phyloP scores from a whole-genome alignment of 2,329 filamentous ascomycete species.

The Trichoderma harzianum region DNA sequence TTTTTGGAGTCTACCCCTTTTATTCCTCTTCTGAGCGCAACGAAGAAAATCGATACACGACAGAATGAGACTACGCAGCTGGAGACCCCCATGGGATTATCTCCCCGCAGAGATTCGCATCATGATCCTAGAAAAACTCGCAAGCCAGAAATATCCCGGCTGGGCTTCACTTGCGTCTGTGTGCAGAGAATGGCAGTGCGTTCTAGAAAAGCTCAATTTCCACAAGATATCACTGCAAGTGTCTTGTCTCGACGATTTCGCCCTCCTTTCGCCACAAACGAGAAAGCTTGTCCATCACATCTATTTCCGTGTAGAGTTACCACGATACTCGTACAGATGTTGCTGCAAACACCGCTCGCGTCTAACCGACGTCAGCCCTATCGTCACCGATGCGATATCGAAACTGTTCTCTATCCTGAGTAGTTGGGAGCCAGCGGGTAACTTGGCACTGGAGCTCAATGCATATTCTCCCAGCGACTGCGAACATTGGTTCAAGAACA shows the following conservation, averaged over 20 bases:
- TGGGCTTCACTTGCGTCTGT: conserved; percentile 34
- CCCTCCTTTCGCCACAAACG: conserved; percentile 21
- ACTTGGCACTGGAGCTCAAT: conserved; percentile 34
- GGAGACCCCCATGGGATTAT: conserved; percentile 14
- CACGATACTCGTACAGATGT: conserved; percentile 24
- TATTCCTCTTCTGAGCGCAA: not conserved
- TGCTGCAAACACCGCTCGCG: conserved; percentile 18
- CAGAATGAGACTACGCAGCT: not conserved
- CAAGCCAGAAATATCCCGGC: conserved; percentile 28
- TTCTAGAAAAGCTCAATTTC: conserved; percentile 32
- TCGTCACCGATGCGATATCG: conserved; percentile 25
- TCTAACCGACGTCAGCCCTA: not conserved
- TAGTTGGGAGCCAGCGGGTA: conserved; percentile 26
- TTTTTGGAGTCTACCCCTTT: not conserved
- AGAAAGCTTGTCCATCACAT: conserved; percentile 29
- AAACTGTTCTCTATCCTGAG: conserved; percentile 32
- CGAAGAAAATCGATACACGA: not conserved
- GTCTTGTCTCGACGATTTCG: conserved; percentile 27
- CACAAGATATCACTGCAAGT: conserved; percentile 26
- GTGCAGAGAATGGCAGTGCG: conserved; percentile 35
- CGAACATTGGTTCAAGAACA: conserved; percentile 34
- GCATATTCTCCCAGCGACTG: conserved; percentile 34
- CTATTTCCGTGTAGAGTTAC: conserved; percentile 30
- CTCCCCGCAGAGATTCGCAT: conserved; percentile 32
- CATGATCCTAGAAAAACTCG: conserved; percentile 29